Conservation (phyloP, 2,329 filamentous ascomycete species). For the Xylaria arbuscula region DNA sequence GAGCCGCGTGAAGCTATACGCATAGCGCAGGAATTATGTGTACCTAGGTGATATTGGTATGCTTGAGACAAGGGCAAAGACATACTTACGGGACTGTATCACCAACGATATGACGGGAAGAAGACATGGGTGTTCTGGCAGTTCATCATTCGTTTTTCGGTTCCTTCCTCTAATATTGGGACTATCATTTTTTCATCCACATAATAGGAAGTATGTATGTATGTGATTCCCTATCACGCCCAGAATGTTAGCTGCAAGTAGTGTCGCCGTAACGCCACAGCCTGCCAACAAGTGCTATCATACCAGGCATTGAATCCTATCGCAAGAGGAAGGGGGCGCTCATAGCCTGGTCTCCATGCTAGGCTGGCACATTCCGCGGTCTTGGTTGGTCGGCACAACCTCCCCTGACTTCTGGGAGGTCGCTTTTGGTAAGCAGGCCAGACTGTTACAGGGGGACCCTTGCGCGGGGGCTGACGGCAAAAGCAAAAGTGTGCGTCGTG, state of each 20-base stretch:
- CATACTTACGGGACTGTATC: conserved; percentile 13
- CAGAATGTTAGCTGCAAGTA: conserved; percentile 27
- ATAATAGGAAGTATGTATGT: neutral
- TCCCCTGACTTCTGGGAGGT: neutral
- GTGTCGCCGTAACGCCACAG: neutral
- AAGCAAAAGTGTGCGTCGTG: conserved; percentile 18
- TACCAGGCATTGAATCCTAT: conserved; percentile 9
- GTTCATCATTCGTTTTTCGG: neutral
- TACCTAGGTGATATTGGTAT: conserved; percentile 8
- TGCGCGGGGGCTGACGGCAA: conserved; percentile 14
- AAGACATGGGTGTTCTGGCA: conserved; percentile 1
- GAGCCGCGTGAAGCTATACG: conserved; percentile 11
- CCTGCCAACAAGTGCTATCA: conserved; percentile 3
- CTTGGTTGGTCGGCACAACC: conserved; percentile 11
- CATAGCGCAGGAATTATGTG: conserved; percentile 20
- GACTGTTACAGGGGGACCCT: conserved; percentile 16
- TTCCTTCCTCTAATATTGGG: neutral
- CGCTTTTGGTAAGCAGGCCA: neutral
- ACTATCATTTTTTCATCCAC: neutral
- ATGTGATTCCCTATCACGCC: neutral
- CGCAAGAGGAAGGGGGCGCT: neutral
- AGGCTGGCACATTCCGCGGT: neutral
- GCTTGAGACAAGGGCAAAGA: conserved; percentile 14
- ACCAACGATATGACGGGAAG: conserved; percentile 4
- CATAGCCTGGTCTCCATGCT: neutral